These are phyloP conservation scores for Paecilomyces niveus DNA, from an alignment of 2,329 filamentous ascomycete species.

Conservation along the genomic window DNA sequence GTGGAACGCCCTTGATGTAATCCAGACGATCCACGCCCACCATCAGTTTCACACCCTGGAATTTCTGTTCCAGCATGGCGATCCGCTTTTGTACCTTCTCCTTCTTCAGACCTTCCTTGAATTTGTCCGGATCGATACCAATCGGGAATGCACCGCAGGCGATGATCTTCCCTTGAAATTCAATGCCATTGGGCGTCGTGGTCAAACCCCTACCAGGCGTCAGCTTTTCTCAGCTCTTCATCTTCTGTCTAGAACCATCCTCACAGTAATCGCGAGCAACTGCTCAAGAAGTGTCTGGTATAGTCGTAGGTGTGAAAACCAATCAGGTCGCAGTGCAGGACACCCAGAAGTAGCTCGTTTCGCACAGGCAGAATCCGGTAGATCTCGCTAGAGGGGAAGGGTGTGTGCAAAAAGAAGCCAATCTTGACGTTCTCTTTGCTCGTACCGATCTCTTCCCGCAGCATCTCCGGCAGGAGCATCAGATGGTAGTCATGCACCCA, in stretches of 20 bases:
- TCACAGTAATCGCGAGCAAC: conserved; percentile 79
- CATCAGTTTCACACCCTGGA: conserved; percentile 87
- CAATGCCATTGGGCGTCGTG: conserved; percentile 84
- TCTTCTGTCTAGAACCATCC: conserved; percentile 14
- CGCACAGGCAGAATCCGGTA: conserved; percentile 88
- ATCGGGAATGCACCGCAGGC: conserved; percentile 90
- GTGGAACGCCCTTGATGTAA: conserved; percentile 95
- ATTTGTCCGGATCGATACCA: conserved; percentile 92
- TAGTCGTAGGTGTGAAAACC: conserved; percentile 98
- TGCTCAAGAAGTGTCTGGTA: conserved; percentile 85
- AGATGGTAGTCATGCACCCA: conserved; percentile 98
- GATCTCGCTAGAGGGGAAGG: conserved; percentile 90
- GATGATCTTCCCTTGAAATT: conserved; percentile 76
- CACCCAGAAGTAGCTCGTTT: conserved; percentile 73
- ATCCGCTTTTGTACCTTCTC: conserved; percentile 80
- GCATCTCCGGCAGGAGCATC: conserved; percentile 88
- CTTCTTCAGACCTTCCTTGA: conserved; percentile 75
- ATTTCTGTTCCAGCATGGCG: conserved; percentile 71
- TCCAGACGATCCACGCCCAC: conserved; percentile 91
- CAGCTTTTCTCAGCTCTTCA: background rate
- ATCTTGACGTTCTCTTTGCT: conserved; percentile 85
- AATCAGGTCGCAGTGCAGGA: conserved; percentile 84
- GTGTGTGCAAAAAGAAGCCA: conserved; percentile 92
- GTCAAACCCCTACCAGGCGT: conserved; percentile 26
- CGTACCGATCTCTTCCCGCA: conserved; percentile 73